Conservation (phyloP, 768 basidiomycete species). For the Leucocoprinus birnbaumii region DNA sequence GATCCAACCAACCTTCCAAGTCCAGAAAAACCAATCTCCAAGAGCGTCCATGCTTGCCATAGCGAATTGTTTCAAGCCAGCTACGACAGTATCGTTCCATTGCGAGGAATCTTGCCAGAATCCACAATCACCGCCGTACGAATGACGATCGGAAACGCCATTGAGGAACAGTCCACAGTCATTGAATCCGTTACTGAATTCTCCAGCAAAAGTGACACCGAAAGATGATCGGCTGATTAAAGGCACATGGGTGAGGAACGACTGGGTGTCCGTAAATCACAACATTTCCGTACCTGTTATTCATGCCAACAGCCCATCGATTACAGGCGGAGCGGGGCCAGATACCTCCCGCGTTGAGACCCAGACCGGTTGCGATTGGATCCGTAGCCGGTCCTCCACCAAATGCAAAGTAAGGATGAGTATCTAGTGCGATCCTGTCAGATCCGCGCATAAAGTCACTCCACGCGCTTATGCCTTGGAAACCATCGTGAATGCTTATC, state of each 20-base stretch:
- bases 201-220: slow-evolving; percentile 75
- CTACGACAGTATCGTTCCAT: slow-evolving; percentile 43
- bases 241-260: slow-evolving; percentile 10
- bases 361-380: slow-evolving; percentile 35
- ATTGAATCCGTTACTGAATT: slow-evolving; percentile 73
- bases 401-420: slow-evolving; percentile 47
- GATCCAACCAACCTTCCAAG: slow-evolving; percentile 40
- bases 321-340: slow-evolving; percentile 54
- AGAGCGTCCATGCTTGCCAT: slow-evolving; percentile 46
- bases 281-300: slow-evolving; percentile 37
- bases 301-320: slow-evolving; percentile 56
- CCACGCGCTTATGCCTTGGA: slow-evolving; percentile 38
- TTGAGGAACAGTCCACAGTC: slow-evolving; percentile 47
- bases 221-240: slow-evolving; percentile 40
- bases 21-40: slow-evolving; percentile 48
- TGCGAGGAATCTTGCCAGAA: slow-evolving; percentile 49
- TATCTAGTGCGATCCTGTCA: slow-evolving; percentile 40
- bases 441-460: slow-evolving; percentile 31
- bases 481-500: slow-evolving; percentile 47
- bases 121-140: slow-evolving; percentile 32
- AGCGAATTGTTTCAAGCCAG: slow-evolving; percentile 50
- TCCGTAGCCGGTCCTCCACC: slow-evolving; percentile 31
- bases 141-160: slow-evolving; percentile 19
- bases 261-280: slow-evolving; percentile 23
- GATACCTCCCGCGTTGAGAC: slow-evolving; percentile 36